These are phyloP conservation scores for Sporothrix globosa DNA, from an alignment of 2,329 filamentous ascomycete genomes.

Conservation along the genomic window DNA sequence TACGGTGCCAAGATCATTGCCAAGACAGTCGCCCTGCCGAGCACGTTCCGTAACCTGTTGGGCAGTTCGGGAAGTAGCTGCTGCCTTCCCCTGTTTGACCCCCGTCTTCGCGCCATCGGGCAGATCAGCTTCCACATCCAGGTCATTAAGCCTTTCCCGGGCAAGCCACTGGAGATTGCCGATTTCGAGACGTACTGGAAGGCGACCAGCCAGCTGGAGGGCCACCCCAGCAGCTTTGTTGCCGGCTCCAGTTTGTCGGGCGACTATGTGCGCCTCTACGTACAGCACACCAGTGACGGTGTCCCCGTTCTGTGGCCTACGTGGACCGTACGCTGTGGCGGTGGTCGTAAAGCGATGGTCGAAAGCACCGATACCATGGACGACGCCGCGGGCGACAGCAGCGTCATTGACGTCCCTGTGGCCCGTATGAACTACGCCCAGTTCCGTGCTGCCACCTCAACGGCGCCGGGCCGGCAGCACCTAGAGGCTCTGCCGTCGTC, in stretches of 20 bases:
- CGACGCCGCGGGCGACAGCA: slow-evolving; percentile 9
- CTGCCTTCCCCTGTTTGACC: slow-evolving; percentile 89
- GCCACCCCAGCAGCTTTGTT: slow-evolving; percentile 81
- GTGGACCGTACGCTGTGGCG: slow-evolving; percentile 77
- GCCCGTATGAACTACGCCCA: slow-evolving; percentile 75
- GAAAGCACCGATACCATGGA: not conserved
- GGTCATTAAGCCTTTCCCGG: slow-evolving; percentile 93
- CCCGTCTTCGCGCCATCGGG: slow-evolving; percentile 85
- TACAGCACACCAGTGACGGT: slow-evolving; percentile 87
- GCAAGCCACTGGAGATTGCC: slow-evolving; percentile 90
- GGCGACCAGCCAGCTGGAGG: slow-evolving; percentile 89
- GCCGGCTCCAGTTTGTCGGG: slow-evolving; percentile 94
- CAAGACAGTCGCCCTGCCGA: slow-evolving; percentile 88
- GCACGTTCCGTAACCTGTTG: slow-evolving; percentile 74
- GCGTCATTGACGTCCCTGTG: slow-evolving; percentile 72
- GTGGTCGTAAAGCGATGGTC: slow-evolving; percentile 38
- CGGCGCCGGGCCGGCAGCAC: slow-evolving; percentile 49
- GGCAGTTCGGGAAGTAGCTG: slow-evolving; percentile 77
- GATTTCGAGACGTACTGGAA: slow-evolving; percentile 99
- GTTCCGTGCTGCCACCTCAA: slow-evolving; percentile 60
- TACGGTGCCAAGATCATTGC: slow-evolving; percentile 98
- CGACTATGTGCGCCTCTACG: slow-evolving; percentile 89
- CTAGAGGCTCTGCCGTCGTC: slow-evolving; percentile 51
- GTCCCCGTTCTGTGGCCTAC: slow-evolving; percentile 84
- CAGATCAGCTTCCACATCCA: slow-evolving; percentile 93